phyloP scores from a whole-genome alignment of 306 rosid species.

The Benincasa hispida region DNA sequence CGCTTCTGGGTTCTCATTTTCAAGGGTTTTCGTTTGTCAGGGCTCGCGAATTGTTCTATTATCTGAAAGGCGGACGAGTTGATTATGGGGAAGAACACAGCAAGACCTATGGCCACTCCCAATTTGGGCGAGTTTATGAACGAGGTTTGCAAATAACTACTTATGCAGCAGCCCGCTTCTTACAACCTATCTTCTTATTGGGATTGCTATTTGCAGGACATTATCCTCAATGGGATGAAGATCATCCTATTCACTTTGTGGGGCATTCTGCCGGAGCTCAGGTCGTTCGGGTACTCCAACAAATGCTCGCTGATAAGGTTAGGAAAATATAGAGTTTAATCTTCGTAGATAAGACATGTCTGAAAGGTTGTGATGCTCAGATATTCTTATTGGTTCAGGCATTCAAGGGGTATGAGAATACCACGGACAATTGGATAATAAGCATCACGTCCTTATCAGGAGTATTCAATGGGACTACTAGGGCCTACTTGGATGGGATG shows the following conservation, averaged over 20 bases:
- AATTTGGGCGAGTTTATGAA: constrained; percentile 67
- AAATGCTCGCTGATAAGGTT: constrained; percentile 98
- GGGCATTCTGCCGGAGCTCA: constrained; percentile 98
- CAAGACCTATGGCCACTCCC: constrained; percentile 73
- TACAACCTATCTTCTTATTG: background rate
- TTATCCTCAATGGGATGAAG: constrained; percentile 96
- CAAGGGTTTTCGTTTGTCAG: constrained; percentile 15
- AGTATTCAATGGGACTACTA: constrained; percentile 95
- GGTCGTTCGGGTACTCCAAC: constrained; percentile 84
- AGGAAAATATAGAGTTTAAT: constrained; percentile 3
- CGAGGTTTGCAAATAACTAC: constrained; percentile 32
- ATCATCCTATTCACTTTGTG: constrained; percentile 88
- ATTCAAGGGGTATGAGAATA: constrained; percentile 64
- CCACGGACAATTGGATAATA: constrained; percentile 72
- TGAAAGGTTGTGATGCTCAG: constrained; percentile 4
- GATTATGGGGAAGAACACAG: constrained; percentile 95
- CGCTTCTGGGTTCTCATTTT: background rate
- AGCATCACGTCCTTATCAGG: constrained; percentile 85
- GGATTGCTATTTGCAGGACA: constrained; percentile 43
- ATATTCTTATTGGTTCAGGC: constrained; percentile 35
- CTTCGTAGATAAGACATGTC: background rate
- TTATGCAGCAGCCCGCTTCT: background rate
- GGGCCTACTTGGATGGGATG: constrained; percentile 89
- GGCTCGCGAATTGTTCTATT: constrained; percentile 93
- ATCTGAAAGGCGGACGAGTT: constrained; percentile 87